Evolutionary conservation across 257 asterid genomes (phyloP), one percentile per base, ranked within the genome.

Genomic region (Primulina eburnea): DNA sequence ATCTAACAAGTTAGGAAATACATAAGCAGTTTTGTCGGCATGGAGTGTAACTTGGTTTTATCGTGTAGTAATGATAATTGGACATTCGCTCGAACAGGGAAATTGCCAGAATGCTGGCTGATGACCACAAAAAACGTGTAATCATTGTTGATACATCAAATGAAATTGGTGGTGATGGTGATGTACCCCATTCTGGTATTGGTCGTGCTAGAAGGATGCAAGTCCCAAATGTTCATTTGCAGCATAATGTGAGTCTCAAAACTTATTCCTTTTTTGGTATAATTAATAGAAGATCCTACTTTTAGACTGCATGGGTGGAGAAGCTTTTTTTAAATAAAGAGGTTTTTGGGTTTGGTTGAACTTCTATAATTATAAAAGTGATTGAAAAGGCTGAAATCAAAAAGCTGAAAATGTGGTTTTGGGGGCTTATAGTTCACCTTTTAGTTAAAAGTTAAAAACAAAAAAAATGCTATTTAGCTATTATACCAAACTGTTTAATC

Each of bases 151-250:
- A 93, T 75, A 93, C 99, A 10, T 93, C 99, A 5, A 93, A 93
- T 80, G 99, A 93, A 81, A 93, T 93, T 9, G 99, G 99, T 63
- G 99, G 99, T 17, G 97, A 93, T 59, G 99, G 99, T 21, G 97
- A 93, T 67, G 87, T 93, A 67, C 99, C 99, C 75, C 99, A 93
- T 85, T 86, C 89, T 56, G 99, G 96, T 67, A 93, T 93, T 20
- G 99, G 99, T n/a, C 87, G 90, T 70, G 96, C 99, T 73, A 86
- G 99, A 85, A 86, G 99, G 82, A 93, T 93, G 97, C 99, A 90
- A 86, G 97, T 90, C 40, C 96, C 96, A 37, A 93, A 89, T 78
- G 97, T 93, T 83, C 86, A 86, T 70, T 65, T 93, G 92, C 99
- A 93, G 83, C 99, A 93, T 75, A 83, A 93, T 80, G 99, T 90